Base-by-base conservation (phyloP, 192 early-diverging fungal genomes). In the Gaertneriomyces semiglobifer region DNA sequence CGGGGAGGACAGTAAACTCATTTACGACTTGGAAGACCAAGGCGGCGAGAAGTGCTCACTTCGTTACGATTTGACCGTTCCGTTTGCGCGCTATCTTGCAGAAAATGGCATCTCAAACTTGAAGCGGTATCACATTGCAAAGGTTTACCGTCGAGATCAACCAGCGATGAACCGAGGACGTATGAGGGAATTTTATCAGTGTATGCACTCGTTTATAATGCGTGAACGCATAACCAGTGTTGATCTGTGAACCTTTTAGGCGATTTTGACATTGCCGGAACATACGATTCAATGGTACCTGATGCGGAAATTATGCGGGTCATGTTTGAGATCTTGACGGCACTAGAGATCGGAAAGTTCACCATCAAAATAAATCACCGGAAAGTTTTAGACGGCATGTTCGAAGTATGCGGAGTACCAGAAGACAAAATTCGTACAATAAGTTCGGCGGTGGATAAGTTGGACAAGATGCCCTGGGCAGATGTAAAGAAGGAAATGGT, bases 121-220 rank as follows among this genome's bases (percentile, higher is more conserved):
- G 61, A 97, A 97, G 78, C 82, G 96, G 50, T 99, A 96, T 80
- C 94, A 99, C 51, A 95, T 99, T 66, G 96, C 93, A 62, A 98
- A 96, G 72, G 95, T 98, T 38, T 99, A 99, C 79, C 88, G 96
- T 50, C 86, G 96, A 43, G 96, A 98, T 78, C 93, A 98, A 74
- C 96, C 96, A 45, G 93, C 94, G 4, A 92, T 99, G 88, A 93
- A 92, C 61, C 95, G 97, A 81, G 95, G 96, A 4, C 87, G 95
- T n/a, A 92, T 98, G 92, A 83, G 96, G 71, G 96, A 99, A 78
- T 99, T 99, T 66, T 95, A 86, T 80, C 95, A 99, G 76, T 98
- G 95, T 75, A 88, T 90, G 12, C 1, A 57, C 12, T 57, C 55
- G 1, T 57, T 25, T 11, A 57, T 33, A 14, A 4, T 11, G 14